phyloP scores from a whole-genome alignment of 2,329 filamentous ascomycete genomes.

The Hypocrella siamensis region DNA sequence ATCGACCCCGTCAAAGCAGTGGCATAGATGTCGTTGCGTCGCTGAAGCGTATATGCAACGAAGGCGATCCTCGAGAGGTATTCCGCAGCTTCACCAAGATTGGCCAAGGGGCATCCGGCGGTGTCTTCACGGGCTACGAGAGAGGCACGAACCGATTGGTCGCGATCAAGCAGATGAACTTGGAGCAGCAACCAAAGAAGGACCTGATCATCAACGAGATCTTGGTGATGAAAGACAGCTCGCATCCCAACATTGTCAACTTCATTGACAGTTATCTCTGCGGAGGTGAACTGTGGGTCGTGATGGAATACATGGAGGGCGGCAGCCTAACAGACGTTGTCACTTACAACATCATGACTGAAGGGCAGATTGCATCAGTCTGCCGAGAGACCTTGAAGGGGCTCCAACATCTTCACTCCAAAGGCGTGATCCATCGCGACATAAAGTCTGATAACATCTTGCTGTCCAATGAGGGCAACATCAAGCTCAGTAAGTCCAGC shows the following conservation, averaged over 20 bases:
- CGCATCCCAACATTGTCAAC: constrained; percentile 96
- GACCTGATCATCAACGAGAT: constrained; percentile 99
- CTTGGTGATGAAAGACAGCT: constrained; percentile 97
- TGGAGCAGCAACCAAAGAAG: constrained; percentile 97
- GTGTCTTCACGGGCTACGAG: constrained; percentile 86
- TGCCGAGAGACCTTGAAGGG: constrained; percentile 87
- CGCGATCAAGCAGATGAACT: constrained; percentile 98
- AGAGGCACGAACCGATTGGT: constrained; percentile 72
- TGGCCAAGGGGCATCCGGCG: constrained; percentile 90
- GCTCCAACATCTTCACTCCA: constrained; percentile 88
- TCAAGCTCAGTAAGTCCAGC: constrained; percentile 83
- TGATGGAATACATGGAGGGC: constrained; percentile 99
- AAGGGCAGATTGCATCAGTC: constrained; percentile 91
- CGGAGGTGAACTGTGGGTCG: constrained; percentile 85
- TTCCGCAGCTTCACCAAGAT: constrained; percentile 88
- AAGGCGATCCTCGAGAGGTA: constrained; percentile 74
- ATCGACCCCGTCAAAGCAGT: constrained; percentile 64
- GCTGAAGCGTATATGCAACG: constrained; percentile 77
- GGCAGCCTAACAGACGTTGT: constrained; percentile 96
- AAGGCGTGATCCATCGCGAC: constrained; percentile 94
- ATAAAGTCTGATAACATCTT: constrained; percentile 99
- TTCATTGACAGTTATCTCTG: constrained; percentile 96
- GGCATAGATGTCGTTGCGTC: constrained; percentile 69
- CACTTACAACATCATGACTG: constrained; percentile 98
- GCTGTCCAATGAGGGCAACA: constrained; percentile 82